Evolutionary conservation across 768 basidiomycete species (phyloP).

Genomic region (Boletus barrowsii): DNA sequence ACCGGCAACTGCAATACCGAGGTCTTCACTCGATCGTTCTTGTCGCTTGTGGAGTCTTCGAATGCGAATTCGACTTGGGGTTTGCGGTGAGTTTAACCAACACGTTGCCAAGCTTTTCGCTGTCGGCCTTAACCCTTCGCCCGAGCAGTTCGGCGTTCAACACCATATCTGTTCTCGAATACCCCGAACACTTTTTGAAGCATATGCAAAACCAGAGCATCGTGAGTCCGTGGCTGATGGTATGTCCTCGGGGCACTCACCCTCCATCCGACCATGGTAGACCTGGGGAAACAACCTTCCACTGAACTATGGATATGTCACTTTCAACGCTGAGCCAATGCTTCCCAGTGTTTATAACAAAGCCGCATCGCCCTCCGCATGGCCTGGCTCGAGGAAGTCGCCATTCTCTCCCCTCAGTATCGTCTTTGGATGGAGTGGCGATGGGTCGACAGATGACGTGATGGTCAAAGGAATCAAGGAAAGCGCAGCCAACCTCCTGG

Average conservation of each 20-base stretch:
- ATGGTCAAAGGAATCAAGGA: conserved; percentile 40
- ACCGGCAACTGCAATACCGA: conserved; percentile 5
- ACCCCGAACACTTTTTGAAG: conserved; percentile 19
- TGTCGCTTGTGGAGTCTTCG: conserved; percentile 25
- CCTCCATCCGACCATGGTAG: conserved; percentile 25
- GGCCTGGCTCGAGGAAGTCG: conserved; percentile 40
- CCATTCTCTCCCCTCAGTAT: conserved; percentile 47
- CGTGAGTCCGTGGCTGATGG: conserved; percentile 8
- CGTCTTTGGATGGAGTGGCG: conserved; percentile 42
- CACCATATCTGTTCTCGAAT: conserved; percentile 23
- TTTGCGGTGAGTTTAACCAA: conserved; percentile 21
- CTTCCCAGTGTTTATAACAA: conserved; percentile 40
- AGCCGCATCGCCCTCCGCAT: conserved; percentile 40
- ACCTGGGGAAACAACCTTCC: conserved; percentile 40
- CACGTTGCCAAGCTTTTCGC: neutral
- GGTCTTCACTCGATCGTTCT: conserved; percentile 21
- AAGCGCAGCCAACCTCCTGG: conserved; percentile 39
- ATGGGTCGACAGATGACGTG: conserved; percentile 35
- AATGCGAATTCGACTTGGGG: conserved; percentile 15
- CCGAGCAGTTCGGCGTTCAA: conserved; percentile 21
- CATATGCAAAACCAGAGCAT: conserved; percentile 13
- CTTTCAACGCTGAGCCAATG: conserved; percentile 53
- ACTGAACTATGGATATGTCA: conserved; percentile 36
- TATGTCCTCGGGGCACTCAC: neutral
- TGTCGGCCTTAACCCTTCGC: neutral